Base-by-base conservation (phyloP, 768 basidiomycete genomes). In the Auriscalpium microsporum region DNA sequence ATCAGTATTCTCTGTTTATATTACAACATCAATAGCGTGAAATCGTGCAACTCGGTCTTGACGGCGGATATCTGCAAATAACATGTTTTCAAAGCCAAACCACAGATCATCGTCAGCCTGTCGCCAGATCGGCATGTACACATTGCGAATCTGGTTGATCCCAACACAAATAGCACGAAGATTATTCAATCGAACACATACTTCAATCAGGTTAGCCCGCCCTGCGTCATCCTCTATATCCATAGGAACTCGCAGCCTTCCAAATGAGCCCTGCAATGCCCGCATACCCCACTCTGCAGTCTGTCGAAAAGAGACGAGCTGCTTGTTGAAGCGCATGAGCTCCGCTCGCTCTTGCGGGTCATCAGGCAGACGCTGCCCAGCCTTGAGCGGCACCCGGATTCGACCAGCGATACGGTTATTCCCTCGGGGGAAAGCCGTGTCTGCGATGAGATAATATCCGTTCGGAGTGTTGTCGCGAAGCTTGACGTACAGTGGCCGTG, bases 281-380 rank as follows among this genome's bases (percentile, higher is more conserved):
- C 67, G 65, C 69, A 74, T 79, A 0, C 78, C 78, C 80, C 77
- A 81, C 59, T 81, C 76, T 9, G 76, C 76, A 2, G 78, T 73
- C 59, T 81, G 78, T 2, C 71, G 60, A 47, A n/a, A 47, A 8
- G 16, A 23, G 58, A 58, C 10, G 49, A 58, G 28, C 50, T 54
- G 14, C 53, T 52, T 14, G 9, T 58, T 34, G 53, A 47, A 56
- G 28, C 42, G 44, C 36, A 60, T 38, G 23, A 53, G 49, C 16
- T 40, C n/a, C 6, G 45, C 53, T 16, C 59, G 53, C 44, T 60
- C 59, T 7, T 51, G n/a, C 19, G n/a, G 38, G 8, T 58, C 33
- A 45, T 50, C 59, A n/a, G 59, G 46, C 11, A 47, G 46, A 8
- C 16, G 3, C n/a, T n/a, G 21, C 6, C 21, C 21, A n/a, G 16